These are phyloP conservation scores for Pyrus bretschneideri DNA, from an alignment of 306 rosid genomes.

Conservation along the genomic window DNA sequence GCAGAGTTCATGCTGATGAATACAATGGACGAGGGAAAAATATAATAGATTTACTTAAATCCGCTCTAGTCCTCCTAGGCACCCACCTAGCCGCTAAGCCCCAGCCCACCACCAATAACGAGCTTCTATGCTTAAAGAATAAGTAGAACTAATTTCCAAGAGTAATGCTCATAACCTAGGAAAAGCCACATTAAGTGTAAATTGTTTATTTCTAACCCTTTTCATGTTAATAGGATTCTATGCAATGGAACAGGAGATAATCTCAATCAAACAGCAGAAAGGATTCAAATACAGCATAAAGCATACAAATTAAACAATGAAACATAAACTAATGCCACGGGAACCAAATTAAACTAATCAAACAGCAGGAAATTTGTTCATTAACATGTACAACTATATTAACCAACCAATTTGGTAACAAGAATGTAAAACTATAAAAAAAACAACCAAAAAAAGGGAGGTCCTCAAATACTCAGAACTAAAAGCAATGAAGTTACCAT, in stretches of 20 bases:
- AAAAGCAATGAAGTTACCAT: slow-evolving; percentile 37
- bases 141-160: background rate
- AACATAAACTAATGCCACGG: background rate
- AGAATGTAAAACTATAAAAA: too few relatives aligned
- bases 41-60: too few relatives aligned
- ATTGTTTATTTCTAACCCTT: background rate
- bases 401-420: background rate
- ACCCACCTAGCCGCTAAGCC: too few relatives aligned
- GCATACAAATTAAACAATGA: background rate
- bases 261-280: background rate
- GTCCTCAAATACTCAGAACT: background rate
- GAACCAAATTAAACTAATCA: background rate
- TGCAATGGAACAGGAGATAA: background rate
- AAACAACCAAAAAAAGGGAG: too few relatives aligned
- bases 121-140: background rate
- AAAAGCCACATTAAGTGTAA: background rate
- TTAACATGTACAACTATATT: background rate
- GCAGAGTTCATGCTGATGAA: background rate
- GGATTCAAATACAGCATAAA: background rate
- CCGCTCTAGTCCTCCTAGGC: too few relatives aligned
- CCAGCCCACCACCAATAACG: background rate
- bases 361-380: background rate
- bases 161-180: background rate
- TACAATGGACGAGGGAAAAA: background rate
- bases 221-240: background rate